Evolutionary conservation across 225 moss, liverwort and hornwort genomes (phyloP), one percentile per base, ranked within the genome.

Genomic region (Takakia lepidozioides): DNA sequence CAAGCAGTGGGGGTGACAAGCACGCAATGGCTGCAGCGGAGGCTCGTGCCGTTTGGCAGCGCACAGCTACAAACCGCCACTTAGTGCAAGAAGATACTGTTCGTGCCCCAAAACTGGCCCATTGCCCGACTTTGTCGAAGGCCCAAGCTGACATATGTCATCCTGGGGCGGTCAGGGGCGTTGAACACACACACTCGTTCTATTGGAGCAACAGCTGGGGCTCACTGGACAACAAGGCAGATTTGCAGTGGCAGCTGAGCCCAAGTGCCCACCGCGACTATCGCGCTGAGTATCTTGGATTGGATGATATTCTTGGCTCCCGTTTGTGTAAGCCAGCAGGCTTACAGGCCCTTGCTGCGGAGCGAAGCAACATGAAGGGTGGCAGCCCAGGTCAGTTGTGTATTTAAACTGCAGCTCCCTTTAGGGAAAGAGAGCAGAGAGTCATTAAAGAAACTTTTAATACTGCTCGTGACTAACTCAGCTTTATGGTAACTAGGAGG

Each of bases 171-270:
- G 43, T 52, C 29, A 46, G 38, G 25, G 69, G 54, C 22, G 52
- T 53, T 46, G 74, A 75, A 40, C 55, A 72, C 8, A 62, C 68
- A 14, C 77, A 70, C 48, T 72, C 76, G 5, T 80, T 64, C 35
- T 72, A 75, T 46, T 80, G 70, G 64, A 85, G 82, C 67, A 92
- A 64, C 66, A 82, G 64, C 48, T 85, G 88, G 88, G 77, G 74
- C 38, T 75, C 80, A 8, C 51, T 78, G 55, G 92, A 93, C 54
- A 58, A 72, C 25, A 88, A 83, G 62, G 52, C 85, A 24, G 83
- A 85, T 49, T 10, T 45, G 28, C 62, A 70, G 45, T 58, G 83
- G 67, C 83, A 80, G 60, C 68, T 78, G 26, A 78, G 68, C 60
- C 56, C 85, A 25, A 70, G 69, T 56, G 61, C 70, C 8, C 71